These are phyloP conservation scores for Schoenoplectus triqueter DNA, from an alignment of 202 grass and related monocot species.

Conservation along the genomic window DNA sequence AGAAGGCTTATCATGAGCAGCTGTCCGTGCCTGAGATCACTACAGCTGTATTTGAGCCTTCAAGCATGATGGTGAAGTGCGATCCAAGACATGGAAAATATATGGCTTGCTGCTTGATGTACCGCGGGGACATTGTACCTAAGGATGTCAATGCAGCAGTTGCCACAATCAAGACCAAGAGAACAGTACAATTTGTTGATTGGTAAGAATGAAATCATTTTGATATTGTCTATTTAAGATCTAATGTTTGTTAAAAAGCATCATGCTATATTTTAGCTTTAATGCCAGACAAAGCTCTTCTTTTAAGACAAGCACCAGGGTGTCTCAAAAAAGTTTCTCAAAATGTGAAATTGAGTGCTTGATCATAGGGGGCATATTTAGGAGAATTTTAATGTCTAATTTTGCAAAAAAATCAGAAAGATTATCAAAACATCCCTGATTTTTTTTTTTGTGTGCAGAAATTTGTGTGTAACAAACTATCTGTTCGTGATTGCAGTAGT, in stretches of 20 bases:
- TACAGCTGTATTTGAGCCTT: constrained; percentile 49
- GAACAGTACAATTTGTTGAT: constrained; percentile 51
- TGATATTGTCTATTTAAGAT: neutral
- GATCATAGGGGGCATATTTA: neutral
- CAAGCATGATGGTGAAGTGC: constrained; percentile 51
- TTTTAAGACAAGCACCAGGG: neutral
- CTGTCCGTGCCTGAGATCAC: constrained; percentile 50
- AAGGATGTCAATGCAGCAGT: constrained; percentile 55
- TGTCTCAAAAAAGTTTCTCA: neutral
- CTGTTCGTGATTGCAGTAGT: neutral
- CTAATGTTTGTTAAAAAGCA: neutral
- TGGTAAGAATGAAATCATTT: constrained; percentile 19
- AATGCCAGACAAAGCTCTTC: neutral
- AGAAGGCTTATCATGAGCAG: constrained; percentile 56
- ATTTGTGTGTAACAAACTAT: neutral
- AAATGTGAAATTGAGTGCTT: neutral
- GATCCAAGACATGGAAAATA: constrained; percentile 49
- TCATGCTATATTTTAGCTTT: neutral
- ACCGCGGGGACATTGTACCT: constrained; percentile 47
- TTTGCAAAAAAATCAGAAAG: neutral
- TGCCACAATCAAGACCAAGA: constrained; percentile 50
- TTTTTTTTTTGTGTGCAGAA: neutral
- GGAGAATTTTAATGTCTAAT: neutral
- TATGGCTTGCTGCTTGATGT: constrained; percentile 53
- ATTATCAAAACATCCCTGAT: neutral